phyloP scores from a whole-genome alignment of 2,329 filamentous ascomycete genomes.

The Colletotrichum neosansevieriae region DNA sequence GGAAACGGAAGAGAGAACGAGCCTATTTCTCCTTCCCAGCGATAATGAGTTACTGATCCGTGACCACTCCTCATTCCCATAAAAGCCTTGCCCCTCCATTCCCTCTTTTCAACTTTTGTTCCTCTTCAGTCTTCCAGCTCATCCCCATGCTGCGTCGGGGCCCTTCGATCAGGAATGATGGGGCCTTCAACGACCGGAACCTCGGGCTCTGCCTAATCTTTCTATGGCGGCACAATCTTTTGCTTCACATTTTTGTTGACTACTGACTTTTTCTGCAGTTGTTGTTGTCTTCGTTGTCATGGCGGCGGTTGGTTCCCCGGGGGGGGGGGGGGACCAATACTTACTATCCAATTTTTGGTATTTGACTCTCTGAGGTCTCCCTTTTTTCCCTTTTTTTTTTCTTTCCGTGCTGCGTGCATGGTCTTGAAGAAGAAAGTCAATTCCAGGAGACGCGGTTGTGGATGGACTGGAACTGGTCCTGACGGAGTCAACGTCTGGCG shows the following conservation, averaged over 20 bases:
- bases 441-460: no score
- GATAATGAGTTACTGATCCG: background rate
- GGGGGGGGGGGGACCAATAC: background rate
- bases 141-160: slow-evolving; percentile 1
- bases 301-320: background rate
- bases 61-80: background rate
- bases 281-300: background rate
- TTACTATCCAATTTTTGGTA: background rate
- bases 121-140: background rate
- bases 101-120: background rate
- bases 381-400: no score
- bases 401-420: no score
- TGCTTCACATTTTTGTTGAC: background rate
- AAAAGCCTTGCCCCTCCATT: background rate
- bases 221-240: background rate
- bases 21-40: no score
- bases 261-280: background rate
- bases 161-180: slow-evolving; percentile 20
- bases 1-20: no score
- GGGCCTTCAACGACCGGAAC: background rate
- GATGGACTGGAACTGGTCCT: no score
- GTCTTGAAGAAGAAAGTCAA: no score
- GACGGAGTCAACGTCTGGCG: no score
- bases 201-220: background rate
- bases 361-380: background rate